Evolutionary conservation across 2,329 filamentous ascomycete genomes (phyloP).

Genomic region (Dichotomopilus funicola): DNA sequence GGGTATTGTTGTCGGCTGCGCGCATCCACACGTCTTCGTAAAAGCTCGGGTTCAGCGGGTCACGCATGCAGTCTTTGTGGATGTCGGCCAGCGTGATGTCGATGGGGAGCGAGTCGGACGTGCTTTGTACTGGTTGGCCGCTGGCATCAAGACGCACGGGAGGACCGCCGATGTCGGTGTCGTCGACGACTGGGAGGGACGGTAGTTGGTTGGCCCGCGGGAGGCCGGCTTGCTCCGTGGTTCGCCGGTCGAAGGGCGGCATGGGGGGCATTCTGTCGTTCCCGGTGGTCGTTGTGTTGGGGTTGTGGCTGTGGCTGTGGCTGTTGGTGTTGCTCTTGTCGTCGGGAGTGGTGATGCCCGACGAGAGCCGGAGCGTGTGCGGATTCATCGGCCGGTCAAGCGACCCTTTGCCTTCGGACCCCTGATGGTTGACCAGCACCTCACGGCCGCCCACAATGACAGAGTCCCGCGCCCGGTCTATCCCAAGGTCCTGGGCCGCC

Average conservation of each 20-base stretch:
- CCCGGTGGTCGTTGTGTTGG: too few relatives aligned
- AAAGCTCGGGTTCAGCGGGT: constrained; percentile 77
- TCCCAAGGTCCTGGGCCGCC: constrained; percentile 52
- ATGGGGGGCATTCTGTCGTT: constrained; percentile 51
- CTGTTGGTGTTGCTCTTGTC: constrained; percentile 32
- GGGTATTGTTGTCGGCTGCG: constrained; percentile 90
- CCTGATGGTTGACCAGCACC: constrained; percentile 59
- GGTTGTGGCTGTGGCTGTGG: too few relatives aligned
- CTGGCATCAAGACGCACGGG: constrained; percentile 49
- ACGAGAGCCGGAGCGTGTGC: constrained; percentile 17
- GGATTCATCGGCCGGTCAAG: constrained; percentile 43
- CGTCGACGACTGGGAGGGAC: constrained; percentile 62
- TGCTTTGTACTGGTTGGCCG: constrained; percentile 40
- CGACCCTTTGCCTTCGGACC: constrained; percentile 58
- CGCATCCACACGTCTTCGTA: constrained; percentile 82
- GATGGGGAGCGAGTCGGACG: constrained; percentile 48
- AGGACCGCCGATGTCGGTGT: constrained; percentile 77
- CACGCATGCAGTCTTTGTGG: constrained; percentile 87
- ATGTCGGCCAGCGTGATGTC: constrained; percentile 70
- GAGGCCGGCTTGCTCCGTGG: constrained; percentile 62
- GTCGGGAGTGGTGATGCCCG: constrained; percentile 31
- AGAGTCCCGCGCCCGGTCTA: constrained; percentile 63
- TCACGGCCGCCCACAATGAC: constrained; percentile 62
- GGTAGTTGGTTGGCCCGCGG: constrained; percentile 63
- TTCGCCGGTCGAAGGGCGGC: constrained; percentile 50